Evolutionary conservation across 176 grass and related monocot genomes (phyloP), one percentile per base, ranked within the genome.

Genomic region (Pontederia paniculata): DNA sequence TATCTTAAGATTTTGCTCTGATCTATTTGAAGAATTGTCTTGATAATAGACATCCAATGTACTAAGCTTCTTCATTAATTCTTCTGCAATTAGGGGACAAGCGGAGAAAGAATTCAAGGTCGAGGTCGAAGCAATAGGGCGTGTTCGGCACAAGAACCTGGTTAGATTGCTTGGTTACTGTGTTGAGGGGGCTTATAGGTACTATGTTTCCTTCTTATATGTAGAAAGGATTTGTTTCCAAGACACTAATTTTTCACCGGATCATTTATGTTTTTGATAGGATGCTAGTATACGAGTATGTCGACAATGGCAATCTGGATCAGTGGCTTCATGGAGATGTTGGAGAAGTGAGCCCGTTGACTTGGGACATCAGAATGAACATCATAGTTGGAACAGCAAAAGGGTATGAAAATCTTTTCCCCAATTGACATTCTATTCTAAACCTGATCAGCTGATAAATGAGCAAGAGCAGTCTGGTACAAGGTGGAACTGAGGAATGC

Each of bases 371-470:
- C 20, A 82, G 93, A 80, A 98, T 98, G 80, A 88, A 81, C 71
- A 88, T 91, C 61, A 88, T 98, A 51, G 80, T 98, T 48, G 93
- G 93, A 77, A 98, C 93, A 9, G 86, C 93, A 44, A 91, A 80
- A 91, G 93, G 83, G 93, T 98, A 71, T 74, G 58, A 47, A n/a
- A 12, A 4, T 49, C 11, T 49, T 16, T 19, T 10, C 53, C 19
- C 4, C 25, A 1, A 31, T 31, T 5, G 5, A 5, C 1, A 31
- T 31, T 5, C 25, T 2, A 31, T 31, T 31, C 25, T 2, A 1
- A 31, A 31, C 5, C 1, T 31, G 25, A 31, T 5, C 25, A 31
- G 25, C 25, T 31, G 25, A 31, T 31, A 31, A 31, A 31, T 1
- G 25, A 1, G 5, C 25, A 5, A 31, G 5, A 31, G 5, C 5